Evolutionary conservation across 129 eudicot genomes (phyloP).

Genomic region (Helianthus tuberosus): DNA sequence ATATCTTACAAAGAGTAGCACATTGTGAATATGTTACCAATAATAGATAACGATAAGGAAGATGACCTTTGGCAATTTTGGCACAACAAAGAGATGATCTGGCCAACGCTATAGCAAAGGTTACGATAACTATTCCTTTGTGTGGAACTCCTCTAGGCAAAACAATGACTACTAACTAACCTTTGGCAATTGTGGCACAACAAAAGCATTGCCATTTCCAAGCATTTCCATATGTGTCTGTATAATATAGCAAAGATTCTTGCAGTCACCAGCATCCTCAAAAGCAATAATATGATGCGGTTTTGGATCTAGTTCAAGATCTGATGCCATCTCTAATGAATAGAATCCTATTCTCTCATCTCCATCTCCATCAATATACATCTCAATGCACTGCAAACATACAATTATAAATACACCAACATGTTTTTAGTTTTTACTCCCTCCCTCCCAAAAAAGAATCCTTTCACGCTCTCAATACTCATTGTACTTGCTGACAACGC

Average conservation of each 20-base stretch:
- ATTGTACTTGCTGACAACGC: too few relatives aligned
- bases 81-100: neutral
- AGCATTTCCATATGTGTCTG: constrained; percentile 86
- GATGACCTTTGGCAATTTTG: constrained; percentile 11
- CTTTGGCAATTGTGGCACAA: constrained; percentile 84
- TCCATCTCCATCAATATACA: constrained; percentile 67
- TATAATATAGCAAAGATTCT: constrained; percentile 76
- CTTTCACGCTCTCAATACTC: neutral
- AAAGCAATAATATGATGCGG: constrained; percentile 88
- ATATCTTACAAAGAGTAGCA: neutral
- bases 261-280: constrained; percentile 83
- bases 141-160: too few relatives aligned
- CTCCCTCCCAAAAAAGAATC: neutral
- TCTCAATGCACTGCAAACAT: constrained; percentile 71
- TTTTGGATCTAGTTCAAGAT: constrained; percentile 89
- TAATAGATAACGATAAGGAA: too few relatives aligned
- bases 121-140: too few relatives aligned
- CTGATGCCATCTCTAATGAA: constrained; percentile 93
- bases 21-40: neutral
- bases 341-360: constrained; percentile 74
- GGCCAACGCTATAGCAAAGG: too few relatives aligned
- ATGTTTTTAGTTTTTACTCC: constrained; percentile 1
- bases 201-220: constrained; percentile 85
- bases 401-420: neutral
- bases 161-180: constrained; percentile 30